Evolutionary conservation across 805 yeast genomes (phyloP).

Genomic region (Tetrapisispora phaffii): DNA sequence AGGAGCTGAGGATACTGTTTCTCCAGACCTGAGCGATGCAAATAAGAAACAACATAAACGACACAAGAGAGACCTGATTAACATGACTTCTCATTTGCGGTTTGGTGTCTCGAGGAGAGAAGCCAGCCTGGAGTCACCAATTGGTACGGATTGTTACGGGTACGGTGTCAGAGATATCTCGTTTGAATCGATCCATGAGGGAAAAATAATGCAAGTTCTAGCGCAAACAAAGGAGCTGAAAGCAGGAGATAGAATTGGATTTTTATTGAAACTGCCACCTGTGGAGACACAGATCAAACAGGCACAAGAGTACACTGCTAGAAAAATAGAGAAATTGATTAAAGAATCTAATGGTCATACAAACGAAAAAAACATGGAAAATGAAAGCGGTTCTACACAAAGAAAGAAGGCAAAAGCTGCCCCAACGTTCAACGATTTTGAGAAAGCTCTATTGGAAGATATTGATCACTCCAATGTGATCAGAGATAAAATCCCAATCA

Average conservation of each 20-base stretch:
- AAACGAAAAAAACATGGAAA: not conserved
- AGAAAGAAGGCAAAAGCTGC: slow-evolving; percentile 7
- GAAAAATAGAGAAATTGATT: slow-evolving; percentile 22
- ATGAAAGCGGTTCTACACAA: slow-evolving; percentile 1
- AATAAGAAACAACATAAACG: slow-evolving; percentile 4
- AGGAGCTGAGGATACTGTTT: not conserved
- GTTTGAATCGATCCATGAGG: slow-evolving; percentile 61
- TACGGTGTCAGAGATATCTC: slow-evolving; percentile 77
- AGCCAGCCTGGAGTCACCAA: slow-evolving; percentile 87
- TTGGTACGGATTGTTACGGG: slow-evolving; percentile 90
- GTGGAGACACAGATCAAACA: slow-evolving; percentile 36
- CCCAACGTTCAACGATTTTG: slow-evolving; percentile 19
- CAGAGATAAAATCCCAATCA: slow-evolving; percentile 82
- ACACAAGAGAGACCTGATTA: slow-evolving; percentile 20
- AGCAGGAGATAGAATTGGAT: slow-evolving; percentile 76
- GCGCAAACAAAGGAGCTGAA: slow-evolving; percentile 37
- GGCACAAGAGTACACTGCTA: slow-evolving; percentile 31
- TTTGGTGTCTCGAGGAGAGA: slow-evolving; percentile 79
- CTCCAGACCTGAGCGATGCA: not conserved
- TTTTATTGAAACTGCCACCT: slow-evolving; percentile 61
- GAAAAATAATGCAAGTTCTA: slow-evolving; percentile 36
- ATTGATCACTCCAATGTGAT: slow-evolving; percentile 36
- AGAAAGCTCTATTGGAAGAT: slow-evolving; percentile 22
- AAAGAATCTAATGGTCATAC: not conserved
- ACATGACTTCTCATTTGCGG: slow-evolving; percentile 50